Evolutionary conservation across 352 stramenopile genomes (phyloP).

Genomic region (Phytophthora sansomeana): DNA sequence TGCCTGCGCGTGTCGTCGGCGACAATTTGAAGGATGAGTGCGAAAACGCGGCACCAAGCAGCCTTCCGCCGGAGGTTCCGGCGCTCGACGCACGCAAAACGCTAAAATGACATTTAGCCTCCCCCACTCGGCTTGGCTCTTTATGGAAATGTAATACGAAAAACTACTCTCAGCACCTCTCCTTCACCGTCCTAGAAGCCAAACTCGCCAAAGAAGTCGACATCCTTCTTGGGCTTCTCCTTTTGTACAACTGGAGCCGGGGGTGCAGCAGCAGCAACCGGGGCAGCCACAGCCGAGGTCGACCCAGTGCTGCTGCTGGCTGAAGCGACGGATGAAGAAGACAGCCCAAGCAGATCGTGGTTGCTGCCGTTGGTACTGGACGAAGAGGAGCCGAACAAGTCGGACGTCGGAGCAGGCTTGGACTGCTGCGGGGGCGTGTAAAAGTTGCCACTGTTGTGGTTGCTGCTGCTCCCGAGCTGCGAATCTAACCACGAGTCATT

Average conservation of each 20-base stretch:
- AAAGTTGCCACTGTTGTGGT: slow-evolving; percentile 23
- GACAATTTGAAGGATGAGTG: slow-evolving; percentile 13
- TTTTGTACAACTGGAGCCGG: slow-evolving; percentile 41
- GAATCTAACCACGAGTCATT: slow-evolving; percentile 79
- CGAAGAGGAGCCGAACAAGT: slow-evolving; percentile 55
- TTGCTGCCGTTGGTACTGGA: slow-evolving; percentile 39
- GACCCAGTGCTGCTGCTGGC: slow-evolving; percentile 34
- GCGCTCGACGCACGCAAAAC: slow-evolving; percentile 16
- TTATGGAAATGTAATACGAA: slow-evolving; percentile 32
- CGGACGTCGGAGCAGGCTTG: slow-evolving; percentile 50
- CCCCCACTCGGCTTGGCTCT: slow-evolving; percentile 27
- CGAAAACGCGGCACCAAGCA: slow-evolving; percentile 1
- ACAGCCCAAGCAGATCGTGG: slow-evolving; percentile 39
- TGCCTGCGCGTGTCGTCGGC: background rate
- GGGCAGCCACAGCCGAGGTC: slow-evolving; percentile 21
- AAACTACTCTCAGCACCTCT: slow-evolving; percentile 2
- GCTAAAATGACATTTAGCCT: slow-evolving; percentile 28
- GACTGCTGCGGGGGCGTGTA: slow-evolving; percentile 29
- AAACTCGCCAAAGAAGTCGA: slow-evolving; percentile 89
- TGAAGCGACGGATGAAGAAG: slow-evolving; percentile 26
- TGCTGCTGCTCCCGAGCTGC: slow-evolving; percentile 45
- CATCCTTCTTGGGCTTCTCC: slow-evolving; percentile 75
- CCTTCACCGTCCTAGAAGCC: slow-evolving; percentile 56
- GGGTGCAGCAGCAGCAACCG: slow-evolving; percentile 32
- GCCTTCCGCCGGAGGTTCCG: background rate